These are phyloP conservation scores for Podospora pseudoanserina DNA, from an alignment of 495 filamentous ascomycete species.

Conservation along the genomic window DNA sequence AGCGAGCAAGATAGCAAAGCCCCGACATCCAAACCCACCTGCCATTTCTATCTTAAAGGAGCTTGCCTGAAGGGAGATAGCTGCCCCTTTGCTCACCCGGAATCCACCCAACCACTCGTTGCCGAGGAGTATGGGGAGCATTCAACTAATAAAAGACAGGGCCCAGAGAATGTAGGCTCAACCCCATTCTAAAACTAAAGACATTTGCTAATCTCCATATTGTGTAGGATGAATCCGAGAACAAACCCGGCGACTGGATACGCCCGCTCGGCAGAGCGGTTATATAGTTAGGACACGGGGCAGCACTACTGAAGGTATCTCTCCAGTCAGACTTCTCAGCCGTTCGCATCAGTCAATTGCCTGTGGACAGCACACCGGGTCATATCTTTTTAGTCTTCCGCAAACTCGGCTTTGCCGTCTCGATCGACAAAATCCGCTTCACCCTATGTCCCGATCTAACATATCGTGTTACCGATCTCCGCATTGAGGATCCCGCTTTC, in stretches of 20 bases:
- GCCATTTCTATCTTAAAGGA: background rate
- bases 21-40: background rate
- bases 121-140: background rate
- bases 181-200: no score
- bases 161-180: no score
- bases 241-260: conserved; percentile 15
- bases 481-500: conserved; percentile 26
- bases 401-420: conserved; percentile 7
- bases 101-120: background rate
- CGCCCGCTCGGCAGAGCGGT: conserved; percentile 13
- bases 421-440: conserved; percentile 14
- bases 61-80: background rate
- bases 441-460: background rate
- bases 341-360: conserved; percentile 28
- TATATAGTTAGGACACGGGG: no score
- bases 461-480: conserved; percentile 21
- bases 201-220: background rate
- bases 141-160: background rate
- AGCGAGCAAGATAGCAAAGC: background rate
- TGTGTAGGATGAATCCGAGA: conserved; percentile 1
- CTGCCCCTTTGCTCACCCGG: conserved; percentile 12
- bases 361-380: conserved; percentile 15
- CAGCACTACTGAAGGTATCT: no score
- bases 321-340: background rate
- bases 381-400: conserved; percentile 19